Conservation (phyloP, 1,284 basidiomycete genomes). For the Trametes versicolor region DNA sequence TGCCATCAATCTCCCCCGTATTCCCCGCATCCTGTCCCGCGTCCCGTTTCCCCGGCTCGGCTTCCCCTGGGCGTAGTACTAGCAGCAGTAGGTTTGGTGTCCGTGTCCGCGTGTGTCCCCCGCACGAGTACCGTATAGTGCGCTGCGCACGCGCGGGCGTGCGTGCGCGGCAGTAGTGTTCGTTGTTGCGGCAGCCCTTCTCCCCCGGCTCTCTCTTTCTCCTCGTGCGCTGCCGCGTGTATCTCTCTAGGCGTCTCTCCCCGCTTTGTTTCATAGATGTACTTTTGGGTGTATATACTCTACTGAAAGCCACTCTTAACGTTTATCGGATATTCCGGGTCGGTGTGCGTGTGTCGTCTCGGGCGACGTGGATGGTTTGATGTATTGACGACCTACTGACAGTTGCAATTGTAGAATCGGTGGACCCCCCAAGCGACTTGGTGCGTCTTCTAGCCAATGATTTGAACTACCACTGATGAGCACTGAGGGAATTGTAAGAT, state of each 20-base stretch:
- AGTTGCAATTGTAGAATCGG: too few relatives aligned
- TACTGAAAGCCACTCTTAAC: conserved; percentile 13
- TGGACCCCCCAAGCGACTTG: too few relatives aligned
- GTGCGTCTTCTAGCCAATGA: too few relatives aligned
- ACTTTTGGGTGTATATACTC: conserved; percentile 38
- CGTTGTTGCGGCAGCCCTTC: conserved; percentile 1
- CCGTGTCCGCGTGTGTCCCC: neutral
- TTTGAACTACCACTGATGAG: too few relatives aligned
- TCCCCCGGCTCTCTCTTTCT: neutral
- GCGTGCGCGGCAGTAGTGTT: conserved; percentile 18
- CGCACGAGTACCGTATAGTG: conserved; percentile 24
- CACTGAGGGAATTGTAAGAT: too few relatives aligned
- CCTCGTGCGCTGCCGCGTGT: conserved; percentile 6
- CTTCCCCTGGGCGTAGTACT: conserved; percentile 21
- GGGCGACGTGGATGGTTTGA: too few relatives aligned
- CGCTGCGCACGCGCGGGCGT: conserved; percentile 9
- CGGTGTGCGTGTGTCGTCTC: too few relatives aligned
- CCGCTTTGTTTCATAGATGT: conserved; percentile 41
- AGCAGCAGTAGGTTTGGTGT: conserved; percentile 8
- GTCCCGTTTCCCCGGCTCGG: neutral
- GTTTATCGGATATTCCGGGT: neutral
- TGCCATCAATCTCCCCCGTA: neutral
- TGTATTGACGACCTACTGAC: too few relatives aligned
- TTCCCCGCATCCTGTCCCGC: neutral
- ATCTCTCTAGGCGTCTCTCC: conserved; percentile 1